These are phyloP conservation scores for Echinochloa phyllopogon DNA, from an alignment of 176 grass and related monocot genomes.

Conservation along the genomic window DNA sequence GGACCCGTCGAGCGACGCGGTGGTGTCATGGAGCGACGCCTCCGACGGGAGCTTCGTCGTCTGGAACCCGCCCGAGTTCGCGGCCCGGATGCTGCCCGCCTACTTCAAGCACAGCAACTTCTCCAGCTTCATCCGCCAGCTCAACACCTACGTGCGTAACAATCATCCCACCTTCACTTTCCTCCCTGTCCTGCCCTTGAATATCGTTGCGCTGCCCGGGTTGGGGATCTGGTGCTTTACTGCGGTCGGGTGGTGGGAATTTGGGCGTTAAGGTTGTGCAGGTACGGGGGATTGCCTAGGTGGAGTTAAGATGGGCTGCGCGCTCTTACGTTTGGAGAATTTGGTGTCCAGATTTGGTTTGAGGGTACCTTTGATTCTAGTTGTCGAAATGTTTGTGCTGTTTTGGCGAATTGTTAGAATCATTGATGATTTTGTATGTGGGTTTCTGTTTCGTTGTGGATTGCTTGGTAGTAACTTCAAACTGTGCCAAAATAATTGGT, in stretches of 20 bases:
- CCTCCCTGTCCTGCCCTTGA: not conserved
- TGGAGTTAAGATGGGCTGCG: not conserved
- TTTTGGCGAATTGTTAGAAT: not conserved
- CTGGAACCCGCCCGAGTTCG: constrained; percentile 81
- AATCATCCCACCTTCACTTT: not conserved
- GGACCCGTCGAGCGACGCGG: constrained; percentile 67
- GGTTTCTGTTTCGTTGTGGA: not conserved
- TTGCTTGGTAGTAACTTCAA: constrained; percentile 9
- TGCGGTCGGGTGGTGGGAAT: not conserved
- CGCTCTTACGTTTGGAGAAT: not conserved
- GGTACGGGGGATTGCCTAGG: not conserved
- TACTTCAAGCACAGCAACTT: constrained; percentile 99
- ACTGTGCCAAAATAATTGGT: not conserved
- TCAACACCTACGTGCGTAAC: constrained; percentile 86
- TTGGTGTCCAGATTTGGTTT: constrained; percentile 21
- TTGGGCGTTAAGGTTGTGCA: not conserved
- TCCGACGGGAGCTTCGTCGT: constrained; percentile 82
- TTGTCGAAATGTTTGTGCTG: not conserved
- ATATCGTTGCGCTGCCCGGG: not conserved
- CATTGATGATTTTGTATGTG: not conserved
- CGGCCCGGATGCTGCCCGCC: constrained; percentile 63
- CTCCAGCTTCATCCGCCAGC: constrained; percentile 99
- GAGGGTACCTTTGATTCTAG: not conserved
- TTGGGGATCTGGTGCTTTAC: not conserved
- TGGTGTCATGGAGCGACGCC: constrained; percentile 81